A percentile compares a stretch with the other conserved stretches of the same genome.
Conservation (phyloP, 306 rosid genomes). For the Dalbergia cochinchinensis region DNA sequence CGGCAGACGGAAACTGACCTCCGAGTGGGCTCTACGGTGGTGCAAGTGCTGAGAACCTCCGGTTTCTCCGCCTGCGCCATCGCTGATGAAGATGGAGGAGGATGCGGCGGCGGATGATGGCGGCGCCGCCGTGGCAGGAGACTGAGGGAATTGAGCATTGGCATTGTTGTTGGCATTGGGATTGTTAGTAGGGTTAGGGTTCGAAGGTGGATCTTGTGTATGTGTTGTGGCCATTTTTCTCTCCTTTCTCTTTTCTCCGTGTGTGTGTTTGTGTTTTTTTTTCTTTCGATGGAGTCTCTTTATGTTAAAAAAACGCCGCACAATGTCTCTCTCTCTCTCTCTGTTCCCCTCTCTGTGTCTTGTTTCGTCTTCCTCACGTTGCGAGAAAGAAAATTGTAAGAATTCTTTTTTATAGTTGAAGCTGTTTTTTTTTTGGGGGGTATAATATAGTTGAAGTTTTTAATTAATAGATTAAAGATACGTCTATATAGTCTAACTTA, state of each 20-base stretch:
- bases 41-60: conserved; percentile 34
- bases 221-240: conserved; percentile 46
- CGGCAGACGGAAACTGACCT: conserved; percentile 75
- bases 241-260: not conserved
- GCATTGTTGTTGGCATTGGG: conserved; percentile 40
- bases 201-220: conserved; percentile 74
- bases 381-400: conserved; percentile 31
- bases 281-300: conserved; percentile 41
- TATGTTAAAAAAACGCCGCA: conserved; percentile 30
- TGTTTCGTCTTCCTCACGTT: conserved; percentile 43
- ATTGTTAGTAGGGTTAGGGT: conserved; percentile 45
- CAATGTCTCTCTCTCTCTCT: not conserved
- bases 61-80: conserved; percentile 25
- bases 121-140: not conserved
- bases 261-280: not conserved
- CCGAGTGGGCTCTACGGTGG: conserved; percentile 86
- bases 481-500: too few relatives aligned
- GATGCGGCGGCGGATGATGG: conserved; percentile 22
- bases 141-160: conserved; percentile 38
- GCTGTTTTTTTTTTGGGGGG: not conserved
- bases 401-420: not conserved
- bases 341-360: conserved; percentile 11
- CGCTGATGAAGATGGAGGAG: conserved; percentile 33
- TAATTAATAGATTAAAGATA: too few relatives aligned
- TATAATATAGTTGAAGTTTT: not conserved